These are phyloP conservation scores for Allium cepa DNA, from an alignment of 106 monocot species.

Conservation along the genomic window DNA sequence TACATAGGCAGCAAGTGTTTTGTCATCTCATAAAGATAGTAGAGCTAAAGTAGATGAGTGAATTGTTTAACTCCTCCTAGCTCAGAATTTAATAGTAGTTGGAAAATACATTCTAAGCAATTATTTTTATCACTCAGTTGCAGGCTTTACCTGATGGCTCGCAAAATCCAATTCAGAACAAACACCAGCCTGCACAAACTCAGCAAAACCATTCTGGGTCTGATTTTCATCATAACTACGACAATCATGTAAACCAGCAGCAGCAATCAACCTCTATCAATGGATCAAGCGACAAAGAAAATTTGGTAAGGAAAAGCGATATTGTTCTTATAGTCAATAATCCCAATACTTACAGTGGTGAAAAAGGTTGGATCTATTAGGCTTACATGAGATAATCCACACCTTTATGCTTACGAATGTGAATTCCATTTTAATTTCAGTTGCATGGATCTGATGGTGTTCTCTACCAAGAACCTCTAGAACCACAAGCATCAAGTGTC, in stretches of 20 bases:
- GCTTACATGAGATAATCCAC: no score
- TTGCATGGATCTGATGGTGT: slow-evolving; percentile 32
- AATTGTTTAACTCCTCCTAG: no score
- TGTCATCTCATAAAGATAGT: no score
- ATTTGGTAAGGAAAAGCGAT: slow-evolving; percentile 17
- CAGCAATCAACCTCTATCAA: slow-evolving; percentile 10
- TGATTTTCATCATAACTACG: slow-evolving; percentile 29
- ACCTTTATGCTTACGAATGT: no score
- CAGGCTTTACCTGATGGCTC: slow-evolving; percentile 23
- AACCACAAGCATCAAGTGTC: slow-evolving; percentile 1
- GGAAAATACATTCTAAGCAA: no score
- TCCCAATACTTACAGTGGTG: not conserved
- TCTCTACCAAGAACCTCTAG: slow-evolving; percentile 18
- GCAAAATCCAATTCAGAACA: slow-evolving; percentile 28
- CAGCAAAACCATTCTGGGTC: slow-evolving; percentile 27
- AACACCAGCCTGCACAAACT: slow-evolving; percentile 27
- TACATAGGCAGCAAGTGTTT: no score
- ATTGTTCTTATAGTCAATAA: not conserved
- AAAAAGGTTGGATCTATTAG: no score
- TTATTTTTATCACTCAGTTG: not conserved
- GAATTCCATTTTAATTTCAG: slow-evolving; percentile 17
- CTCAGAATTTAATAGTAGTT: no score
- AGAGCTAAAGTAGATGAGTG: no score
- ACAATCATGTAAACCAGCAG: slow-evolving; percentile 24
- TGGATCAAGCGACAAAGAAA: slow-evolving; percentile 23